Base-by-base conservation (phyloP, 2,329 filamentous ascomycete species). In the Cladosporium phlei region DNA sequence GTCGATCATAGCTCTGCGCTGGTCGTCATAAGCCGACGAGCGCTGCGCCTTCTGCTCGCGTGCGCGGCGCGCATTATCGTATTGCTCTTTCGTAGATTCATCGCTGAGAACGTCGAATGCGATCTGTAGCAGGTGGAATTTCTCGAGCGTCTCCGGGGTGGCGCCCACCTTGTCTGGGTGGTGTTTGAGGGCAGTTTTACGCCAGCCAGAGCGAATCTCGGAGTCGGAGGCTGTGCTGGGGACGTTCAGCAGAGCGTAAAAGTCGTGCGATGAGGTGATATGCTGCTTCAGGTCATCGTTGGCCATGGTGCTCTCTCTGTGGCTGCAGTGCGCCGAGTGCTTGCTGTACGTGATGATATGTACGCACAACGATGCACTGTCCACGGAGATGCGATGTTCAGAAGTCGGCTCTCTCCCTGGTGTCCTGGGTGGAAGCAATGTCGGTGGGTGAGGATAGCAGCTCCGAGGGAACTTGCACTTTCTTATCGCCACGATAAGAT, bases 101-200 rank as follows among this genome's bases (percentile, higher is more conserved):
- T 89, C 83, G 21, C 80, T 78, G 2, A 97, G 79, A 2, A 96
- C 79, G 67, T 94, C 88, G 62, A 88, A 82, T n/a, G 88, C 90
- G 52, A 86, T 85, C 61, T 89, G 86, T 48, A 95, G 82, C 1
- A 86, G 75, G 66, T 95, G 86, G 73, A 94, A 97, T 60, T 86
- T 86, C 47, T 83, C 82, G 35, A 87, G 76, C 55, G 93, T 88
- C 58, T 70, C 69, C 4, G 70, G 67, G 49, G 71, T 63, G 43
- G 79, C 80, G 53, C 83, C 79, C 46, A 90, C 83, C 70, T 96
- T 95, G 75, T 97, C 91, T 1, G 91, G 91, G 66, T 97, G 91
- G 72, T 90, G 88, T 61, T 88, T 88, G n/a, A 95, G 74, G 3
- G 88, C 88, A 22, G 84, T 83, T 59, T 87, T 86, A 49, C 88